These are phyloP conservation scores for Astrothelium subdiscretum DNA, from an alignment of 495 filamentous ascomycete genomes.

Conservation along the genomic window DNA sequence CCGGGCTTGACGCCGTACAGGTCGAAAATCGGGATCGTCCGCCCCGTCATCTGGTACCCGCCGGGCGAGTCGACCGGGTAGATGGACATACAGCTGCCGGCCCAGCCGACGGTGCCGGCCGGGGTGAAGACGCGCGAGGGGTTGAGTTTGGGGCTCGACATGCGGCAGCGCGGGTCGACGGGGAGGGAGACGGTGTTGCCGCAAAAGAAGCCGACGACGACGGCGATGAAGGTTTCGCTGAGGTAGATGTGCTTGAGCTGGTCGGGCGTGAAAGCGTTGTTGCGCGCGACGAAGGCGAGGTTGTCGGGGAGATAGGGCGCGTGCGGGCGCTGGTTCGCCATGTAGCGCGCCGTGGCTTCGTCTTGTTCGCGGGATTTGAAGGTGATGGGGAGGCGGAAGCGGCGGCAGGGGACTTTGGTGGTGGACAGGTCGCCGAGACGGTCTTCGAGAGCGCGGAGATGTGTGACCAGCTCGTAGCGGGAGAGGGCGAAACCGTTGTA, in stretches of 20 bases:
- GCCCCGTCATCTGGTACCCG: slow-evolving; percentile 45
- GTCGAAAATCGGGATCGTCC: slow-evolving; percentile 45
- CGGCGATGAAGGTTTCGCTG: slow-evolving; percentile 37
- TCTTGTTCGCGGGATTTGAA: slow-evolving; percentile 40
- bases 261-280: slow-evolving; percentile 41
- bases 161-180: slow-evolving; percentile 41
- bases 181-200: slow-evolving; percentile 44
- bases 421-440: slow-evolving; percentile 24
- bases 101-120: slow-evolving; percentile 42
- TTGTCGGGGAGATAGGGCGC: slow-evolving; percentile 49
- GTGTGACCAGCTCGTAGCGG: slow-evolving; percentile 23
- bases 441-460: slow-evolving; percentile 24
- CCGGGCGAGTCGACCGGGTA: slow-evolving; percentile 50
- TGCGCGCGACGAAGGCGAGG: slow-evolving; percentile 43
- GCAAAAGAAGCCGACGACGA: slow-evolving; percentile 48
- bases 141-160: slow-evolving; percentile 48
- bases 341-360: slow-evolving; percentile 43
- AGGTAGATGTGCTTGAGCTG: slow-evolving; percentile 38
- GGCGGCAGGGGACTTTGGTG: slow-evolving; percentile 39
- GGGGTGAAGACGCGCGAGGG: slow-evolving; percentile 47
- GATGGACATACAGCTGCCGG: slow-evolving; percentile 42
- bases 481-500: slow-evolving; percentile 35
- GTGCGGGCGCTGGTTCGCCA: slow-evolving; percentile 44
- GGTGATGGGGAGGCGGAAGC: slow-evolving; percentile 42
- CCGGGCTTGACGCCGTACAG: slow-evolving; percentile 39